Base-by-base conservation (phyloP, 2,329 filamentous ascomycete genomes). In the Sphaerulina vaccinii region DNA sequence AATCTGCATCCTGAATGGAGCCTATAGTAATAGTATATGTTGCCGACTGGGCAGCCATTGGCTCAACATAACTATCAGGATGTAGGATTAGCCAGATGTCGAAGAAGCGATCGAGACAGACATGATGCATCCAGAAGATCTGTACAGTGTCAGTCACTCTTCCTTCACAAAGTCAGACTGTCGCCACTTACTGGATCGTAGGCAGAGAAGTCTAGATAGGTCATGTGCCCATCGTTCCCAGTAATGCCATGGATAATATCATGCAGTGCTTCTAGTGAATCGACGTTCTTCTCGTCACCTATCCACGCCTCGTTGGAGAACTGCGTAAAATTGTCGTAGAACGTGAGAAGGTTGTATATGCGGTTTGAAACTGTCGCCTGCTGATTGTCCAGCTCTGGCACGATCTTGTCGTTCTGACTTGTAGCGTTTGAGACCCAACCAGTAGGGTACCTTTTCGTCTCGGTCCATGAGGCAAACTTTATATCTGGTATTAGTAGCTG, bases 51-150 rank as follows among this genome's bases (percentile, higher is more conserved):
- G 72, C 71, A 5, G 72, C 60, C 55, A 80, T 77, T 1, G 84
- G 78, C 18, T 76, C 71, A 4, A 90, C 79, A 72, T 84, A 92
- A 15, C 39, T 80, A 16, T 82, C 73, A 0, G 86, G 86, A 57
- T 93, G 80, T 11, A 93, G 69, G 1, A 78, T 75, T 71, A 93
- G 87, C 87, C 87, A 93, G 55, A 95, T 79, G 24, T 87, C 82
- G 56, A 90, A 82, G 22, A 88, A 70, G 2, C 89, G 81, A 64
- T 95, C 89, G 6, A 90, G 79, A 69, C 87, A 90, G 56, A 59
- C 57, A 62, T 92, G 88, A 62, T 92, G 87, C 7, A 92, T 71
- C 71, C 86, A 88, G 70, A 92, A 91, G 10, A 88, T 73, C 6
- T 5, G 24, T 11, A 6, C 5, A 27, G 24, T 27, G 24, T 27